These are phyloP conservation scores for Colletotrichum destructivum DNA, from an alignment of 2,329 filamentous ascomycete species.

Conservation along the genomic window DNA sequence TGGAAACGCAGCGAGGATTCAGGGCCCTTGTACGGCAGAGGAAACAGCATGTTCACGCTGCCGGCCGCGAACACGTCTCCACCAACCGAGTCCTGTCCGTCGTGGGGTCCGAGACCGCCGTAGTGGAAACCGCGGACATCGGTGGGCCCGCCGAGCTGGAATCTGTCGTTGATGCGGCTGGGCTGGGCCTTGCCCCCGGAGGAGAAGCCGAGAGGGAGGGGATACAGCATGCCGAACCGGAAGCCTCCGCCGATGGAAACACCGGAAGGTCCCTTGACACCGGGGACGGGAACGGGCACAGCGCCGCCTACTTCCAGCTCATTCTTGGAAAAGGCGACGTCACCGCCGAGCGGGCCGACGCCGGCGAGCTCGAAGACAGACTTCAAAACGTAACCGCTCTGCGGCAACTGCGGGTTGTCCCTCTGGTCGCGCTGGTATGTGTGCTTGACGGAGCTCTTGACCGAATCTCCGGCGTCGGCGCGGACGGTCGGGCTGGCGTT, in stretches of 20 bases:
- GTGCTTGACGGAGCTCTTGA: slow-evolving; percentile 90
- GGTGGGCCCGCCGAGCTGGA: slow-evolving; percentile 93
- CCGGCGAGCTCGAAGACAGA: slow-evolving; percentile 88
- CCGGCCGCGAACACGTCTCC: slow-evolving; percentile 94
- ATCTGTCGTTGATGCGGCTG: slow-evolving; percentile 93
- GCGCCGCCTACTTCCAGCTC: slow-evolving; percentile 87
- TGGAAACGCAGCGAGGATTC: slow-evolving; percentile 91
- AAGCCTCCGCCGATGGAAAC: slow-evolving; percentile 88
- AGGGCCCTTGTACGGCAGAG: slow-evolving; percentile 84
- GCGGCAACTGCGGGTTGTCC: slow-evolving; percentile 88
- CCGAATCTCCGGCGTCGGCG: slow-evolving; percentile 88
- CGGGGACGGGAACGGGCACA: slow-evolving; percentile 80
- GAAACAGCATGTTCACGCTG: slow-evolving; percentile 87
- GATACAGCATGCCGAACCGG: slow-evolving; percentile 86
- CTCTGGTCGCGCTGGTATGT: slow-evolving; percentile 85
- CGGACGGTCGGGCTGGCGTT: slow-evolving; percentile 87
- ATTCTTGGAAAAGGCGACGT: slow-evolving; percentile 95
- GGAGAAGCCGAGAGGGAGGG: slow-evolving; percentile 77
- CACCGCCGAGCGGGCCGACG: slow-evolving; percentile 83
- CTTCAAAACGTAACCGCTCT: slow-evolving; percentile 85
- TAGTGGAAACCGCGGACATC: slow-evolving; percentile 95
- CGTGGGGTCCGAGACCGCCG: slow-evolving; percentile 89
- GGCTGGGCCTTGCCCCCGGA: slow-evolving; percentile 68
- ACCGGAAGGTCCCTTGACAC: slow-evolving; percentile 78
- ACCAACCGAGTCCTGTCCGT: slow-evolving; percentile 87